Base-by-base conservation (phyloP, 2,329 filamentous ascomycete species). In the Claviceps spartinae region DNA sequence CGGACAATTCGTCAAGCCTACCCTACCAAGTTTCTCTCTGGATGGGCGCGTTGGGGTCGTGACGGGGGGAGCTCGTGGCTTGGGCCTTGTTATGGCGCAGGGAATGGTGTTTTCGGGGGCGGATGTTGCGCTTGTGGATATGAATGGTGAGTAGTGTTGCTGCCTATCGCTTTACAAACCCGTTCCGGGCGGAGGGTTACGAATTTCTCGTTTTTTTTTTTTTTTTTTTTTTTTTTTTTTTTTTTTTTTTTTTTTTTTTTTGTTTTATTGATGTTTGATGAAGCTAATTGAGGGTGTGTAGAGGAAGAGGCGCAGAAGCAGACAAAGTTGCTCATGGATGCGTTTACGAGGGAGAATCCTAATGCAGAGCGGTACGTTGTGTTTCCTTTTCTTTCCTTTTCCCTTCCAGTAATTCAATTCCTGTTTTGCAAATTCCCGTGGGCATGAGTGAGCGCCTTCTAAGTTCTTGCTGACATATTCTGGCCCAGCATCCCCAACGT, bases 21-120 rank as follows among this genome's bases (percentile, higher is more conserved):
- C 89, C 0, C 78, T 96, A 30, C 82, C 86, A 37, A 81, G 81
- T 44, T 97, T 96, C 72, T 91, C 88, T 8, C 78, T 97, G 37
- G 85, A 95, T 65, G 86, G 82, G 55, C 85, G 83, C 63, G 86
- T 90, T 8, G 88, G 82, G 47, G 75, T 96, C 42, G 86, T 97
- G 41, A 97, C 91, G 1, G 91, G 91, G 50, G 91, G 90, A 63
- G 91, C 91, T 26, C 78, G 90, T 63, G 91, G 91, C 7, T 70
- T 97, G 53, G 91, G 91, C 41, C 73, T 96, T 55, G 89, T 94
- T 60, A 96, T 97, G 86, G 86, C 85, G 49, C 89, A 95, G 72
- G 89, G 86, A 47, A 80, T 95, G 68, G 86, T 95, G 50, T 83
- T 88, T 50, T 93, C 86, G 51, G 91, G 91, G 50, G 86, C 88